Conservation (phyloP, 768 basidiomycete species). For the Naganishia kalamii region DNA sequence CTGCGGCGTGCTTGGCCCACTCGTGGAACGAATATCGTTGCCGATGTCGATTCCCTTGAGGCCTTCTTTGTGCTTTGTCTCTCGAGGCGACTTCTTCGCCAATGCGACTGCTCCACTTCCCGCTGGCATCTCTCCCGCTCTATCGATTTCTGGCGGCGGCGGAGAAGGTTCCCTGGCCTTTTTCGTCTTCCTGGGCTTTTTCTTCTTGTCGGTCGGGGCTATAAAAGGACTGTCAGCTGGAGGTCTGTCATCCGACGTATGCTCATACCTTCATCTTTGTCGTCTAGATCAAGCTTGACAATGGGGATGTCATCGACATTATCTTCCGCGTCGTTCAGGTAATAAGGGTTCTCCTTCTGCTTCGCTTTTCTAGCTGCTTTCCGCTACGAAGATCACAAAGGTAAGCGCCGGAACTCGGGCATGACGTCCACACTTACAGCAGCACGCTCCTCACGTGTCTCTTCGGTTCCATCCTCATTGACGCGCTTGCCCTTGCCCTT, state of each 20-base stretch:
- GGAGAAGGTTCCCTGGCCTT: not conserved
- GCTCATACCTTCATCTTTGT: not conserved
- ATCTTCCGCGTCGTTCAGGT: conserved; percentile 58
- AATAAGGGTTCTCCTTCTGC: conserved; percentile 81
- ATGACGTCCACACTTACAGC: conserved; percentile 51
- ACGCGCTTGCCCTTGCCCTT: conserved; percentile 37
- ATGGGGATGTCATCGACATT: conserved; percentile 64
- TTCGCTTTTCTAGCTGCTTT: conserved; percentile 69
- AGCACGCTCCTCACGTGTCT: conserved; percentile 52
- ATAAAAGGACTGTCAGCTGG: not conserved
- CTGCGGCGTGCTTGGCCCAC: not conserved
- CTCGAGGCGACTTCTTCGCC: not conserved
- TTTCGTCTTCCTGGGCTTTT: not conserved
- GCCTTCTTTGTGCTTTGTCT: not conserved
- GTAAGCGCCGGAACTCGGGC: conserved; percentile 5
- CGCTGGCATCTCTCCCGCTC: conserved; percentile 78
- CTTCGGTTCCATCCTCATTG: conserved; percentile 49
- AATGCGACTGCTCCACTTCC: conserved; percentile 34
- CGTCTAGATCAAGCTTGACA: conserved; percentile 60
- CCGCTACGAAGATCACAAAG: conserved; percentile 51
- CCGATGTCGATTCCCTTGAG: conserved; percentile 7
- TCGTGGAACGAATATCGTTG: not conserved
- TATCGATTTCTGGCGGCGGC: conserved; percentile 50
- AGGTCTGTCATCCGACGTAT: not conserved
- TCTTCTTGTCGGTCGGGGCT: not conserved